A percentile compares a stretch with the other conserved stretches of the same genome.
phyloP scores from a whole-genome alignment of 2,329 filamentous ascomycete genomes.

The Epichloe sp. region DNA sequence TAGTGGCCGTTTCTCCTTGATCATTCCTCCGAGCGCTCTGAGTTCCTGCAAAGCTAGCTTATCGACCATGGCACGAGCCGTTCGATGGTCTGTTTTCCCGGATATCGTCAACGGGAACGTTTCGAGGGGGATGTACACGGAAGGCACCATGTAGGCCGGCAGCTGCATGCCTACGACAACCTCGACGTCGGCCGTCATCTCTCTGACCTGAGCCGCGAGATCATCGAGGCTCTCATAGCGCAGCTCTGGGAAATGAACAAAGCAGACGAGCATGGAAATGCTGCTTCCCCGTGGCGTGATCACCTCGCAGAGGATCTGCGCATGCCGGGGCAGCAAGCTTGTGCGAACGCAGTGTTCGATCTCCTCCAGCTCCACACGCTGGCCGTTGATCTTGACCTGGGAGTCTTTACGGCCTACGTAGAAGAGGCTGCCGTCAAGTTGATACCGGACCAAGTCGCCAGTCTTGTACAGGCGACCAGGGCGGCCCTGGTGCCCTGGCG shows the following conservation, averaged over 20 bases:
- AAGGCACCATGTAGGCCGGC: slow-evolving; percentile 1
- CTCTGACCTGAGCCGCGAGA: too few species aligned
- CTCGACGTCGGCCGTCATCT: too few species aligned
- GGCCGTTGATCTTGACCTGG: slow-evolving; percentile 43
- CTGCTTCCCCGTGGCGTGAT: background rate
- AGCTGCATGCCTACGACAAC: background rate
- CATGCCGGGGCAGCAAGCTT: background rate
- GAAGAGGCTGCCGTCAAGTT: slow-evolving; percentile 19
- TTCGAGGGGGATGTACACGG: background rate
- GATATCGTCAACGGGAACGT: background rate
- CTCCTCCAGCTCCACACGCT: slow-evolving; percentile 31
- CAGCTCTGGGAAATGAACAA: too few species aligned
- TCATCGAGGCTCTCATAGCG: too few species aligned
- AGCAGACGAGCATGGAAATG: too few species aligned
- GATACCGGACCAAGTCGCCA: slow-evolving; percentile 31
- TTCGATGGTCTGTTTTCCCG: background rate
- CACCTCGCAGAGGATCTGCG: background rate
- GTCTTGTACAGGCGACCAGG: slow-evolving; percentile 28
- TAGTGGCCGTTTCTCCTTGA: too few species aligned
- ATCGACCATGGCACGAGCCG: too few species aligned
- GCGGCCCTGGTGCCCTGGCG: slow-evolving; percentile 8
- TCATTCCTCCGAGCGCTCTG: too few species aligned
- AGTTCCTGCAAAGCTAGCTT: too few species aligned
- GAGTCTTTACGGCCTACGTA: slow-evolving; percentile 38
- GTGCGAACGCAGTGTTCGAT: slow-evolving; percentile 8